A percentile compares a stretch with the other conserved stretches of the same genome.
phyloP scores from a whole-genome alignment of 2,329 filamentous ascomycete species.

The Berkeleyomyces rouxiae region DNA sequence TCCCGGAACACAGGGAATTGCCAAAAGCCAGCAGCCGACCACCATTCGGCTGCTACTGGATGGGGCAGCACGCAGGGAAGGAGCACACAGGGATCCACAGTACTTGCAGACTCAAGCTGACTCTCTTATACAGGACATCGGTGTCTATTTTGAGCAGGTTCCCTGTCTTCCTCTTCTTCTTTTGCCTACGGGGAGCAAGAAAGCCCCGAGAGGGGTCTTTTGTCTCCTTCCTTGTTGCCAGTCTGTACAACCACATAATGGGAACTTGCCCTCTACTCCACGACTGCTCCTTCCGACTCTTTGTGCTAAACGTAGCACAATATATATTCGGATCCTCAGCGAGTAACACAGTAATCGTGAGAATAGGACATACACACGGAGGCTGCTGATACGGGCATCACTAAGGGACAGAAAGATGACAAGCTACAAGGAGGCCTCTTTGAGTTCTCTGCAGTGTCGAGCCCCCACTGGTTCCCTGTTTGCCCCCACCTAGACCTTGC shows the following conservation, averaged over 20 bases:
- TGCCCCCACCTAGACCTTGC: background rate
- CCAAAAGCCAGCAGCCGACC: background rate
- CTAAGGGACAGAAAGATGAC: background rate
- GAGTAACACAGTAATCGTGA: background rate
- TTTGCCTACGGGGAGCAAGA: no score
- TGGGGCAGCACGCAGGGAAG: background rate
- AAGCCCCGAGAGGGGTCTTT: no score
- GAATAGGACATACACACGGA: background rate
- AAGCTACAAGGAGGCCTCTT: background rate
- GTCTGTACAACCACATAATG: background rate
- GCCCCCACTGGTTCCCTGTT: background rate
- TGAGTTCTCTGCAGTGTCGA: background rate
- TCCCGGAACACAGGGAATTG: background rate
- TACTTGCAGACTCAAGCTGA: background rate
- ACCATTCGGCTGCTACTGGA: background rate
- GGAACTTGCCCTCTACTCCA: background rate
- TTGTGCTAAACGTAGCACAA: background rate
- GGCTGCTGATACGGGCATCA: background rate
- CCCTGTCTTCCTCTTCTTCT: background rate
- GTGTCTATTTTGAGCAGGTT: background rate
- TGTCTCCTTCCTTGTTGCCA: background rate
- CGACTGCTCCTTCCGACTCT: background rate
- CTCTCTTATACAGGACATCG: background rate
- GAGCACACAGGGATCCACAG: background rate
- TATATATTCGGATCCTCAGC: background rate